These are phyloP conservation scores for Leishmania gerbilli DNA, from an alignment of 208 protist species.

Conservation along the genomic window DNA sequence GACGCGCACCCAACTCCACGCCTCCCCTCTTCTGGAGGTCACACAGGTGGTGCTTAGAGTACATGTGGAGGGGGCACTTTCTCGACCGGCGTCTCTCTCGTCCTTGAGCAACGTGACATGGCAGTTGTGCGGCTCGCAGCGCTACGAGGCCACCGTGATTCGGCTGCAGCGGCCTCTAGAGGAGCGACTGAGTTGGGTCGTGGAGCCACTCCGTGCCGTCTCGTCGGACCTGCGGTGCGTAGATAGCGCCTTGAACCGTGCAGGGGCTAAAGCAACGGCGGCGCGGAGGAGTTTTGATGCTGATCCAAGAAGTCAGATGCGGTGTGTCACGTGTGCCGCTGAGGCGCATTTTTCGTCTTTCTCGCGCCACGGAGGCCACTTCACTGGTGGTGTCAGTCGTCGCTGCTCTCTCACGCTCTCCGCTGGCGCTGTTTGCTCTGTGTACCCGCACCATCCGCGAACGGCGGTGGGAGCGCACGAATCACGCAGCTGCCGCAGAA, in stretches of 20 bases:
- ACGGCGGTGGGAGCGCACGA: not conserved
- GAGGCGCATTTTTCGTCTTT: not conserved
- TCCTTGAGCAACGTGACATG: slow-evolving; percentile 7
- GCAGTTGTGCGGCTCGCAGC: slow-evolving; percentile 24
- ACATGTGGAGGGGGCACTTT: slow-evolving; percentile 24
- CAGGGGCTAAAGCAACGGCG: not conserved
- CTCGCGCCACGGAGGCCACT: not conserved
- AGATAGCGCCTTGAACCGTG: not conserved
- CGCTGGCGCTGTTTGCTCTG: not conserved
- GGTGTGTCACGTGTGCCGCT: not conserved
- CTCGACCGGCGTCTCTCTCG: not conserved
- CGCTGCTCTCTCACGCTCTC: slow-evolving; percentile 3
- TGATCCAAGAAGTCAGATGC: not conserved
- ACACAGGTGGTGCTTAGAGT: slow-evolving; percentile 16
- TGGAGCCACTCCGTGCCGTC: slow-evolving; percentile 16
- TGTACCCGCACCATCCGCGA: not conserved
- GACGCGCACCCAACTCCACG: slow-evolving; percentile 6
- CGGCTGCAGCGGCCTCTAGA: not conserved
- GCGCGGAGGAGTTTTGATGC: not conserved
- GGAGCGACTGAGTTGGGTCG: slow-evolving; percentile 5
- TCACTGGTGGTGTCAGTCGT: not conserved
- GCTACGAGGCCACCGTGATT: slow-evolving; percentile 12
- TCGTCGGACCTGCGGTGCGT: not conserved
- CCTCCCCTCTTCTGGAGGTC: slow-evolving; percentile 7
- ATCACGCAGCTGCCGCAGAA: slow-evolving; percentile 8